Evolutionary conservation across 116 monocot genomes (phyloP).

Genomic region (Papilionanthe hybrid): DNA sequence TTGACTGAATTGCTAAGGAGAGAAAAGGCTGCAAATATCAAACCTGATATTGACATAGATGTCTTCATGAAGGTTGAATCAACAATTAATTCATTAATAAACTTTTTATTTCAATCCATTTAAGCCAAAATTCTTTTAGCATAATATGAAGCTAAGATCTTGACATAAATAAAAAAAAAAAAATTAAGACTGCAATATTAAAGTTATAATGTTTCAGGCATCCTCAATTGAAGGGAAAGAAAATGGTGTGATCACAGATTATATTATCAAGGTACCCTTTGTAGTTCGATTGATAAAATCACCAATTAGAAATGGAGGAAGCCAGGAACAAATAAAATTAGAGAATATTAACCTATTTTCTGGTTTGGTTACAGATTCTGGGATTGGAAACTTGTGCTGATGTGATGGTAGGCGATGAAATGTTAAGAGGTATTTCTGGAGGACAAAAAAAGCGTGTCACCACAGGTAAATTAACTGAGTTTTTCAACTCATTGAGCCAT

Average conservation of each 20-base stretch:
- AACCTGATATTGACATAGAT: conserved; percentile 56
- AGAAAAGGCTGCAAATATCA: conserved; percentile 53
- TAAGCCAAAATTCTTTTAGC: background rate
- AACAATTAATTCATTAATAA: background rate
- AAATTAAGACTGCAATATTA: too few relatives aligned
- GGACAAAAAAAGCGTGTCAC: conserved; percentile 75
- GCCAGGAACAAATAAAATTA: background rate
- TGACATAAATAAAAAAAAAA: background rate
- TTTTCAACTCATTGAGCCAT: background rate
- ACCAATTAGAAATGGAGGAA: background rate
- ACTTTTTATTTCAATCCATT: background rate
- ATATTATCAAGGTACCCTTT: conserved; percentile 63
- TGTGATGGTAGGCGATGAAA: conserved; percentile 62
- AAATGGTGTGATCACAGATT: conserved; percentile 60
- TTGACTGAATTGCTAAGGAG: conserved; percentile 38
- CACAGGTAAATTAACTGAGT: conserved; percentile 33
- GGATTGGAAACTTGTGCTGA: conserved; percentile 71
- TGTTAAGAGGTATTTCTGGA: conserved; percentile 66
- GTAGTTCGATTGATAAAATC: background rate
- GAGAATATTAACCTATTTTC: background rate
- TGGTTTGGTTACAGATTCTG: conserved; percentile 26
- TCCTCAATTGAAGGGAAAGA: conserved; percentile 40
- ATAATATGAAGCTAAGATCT: background rate
- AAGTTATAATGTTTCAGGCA: conserved; percentile 30
- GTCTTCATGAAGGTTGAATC: conserved; percentile 47